Conservation (phyloP, 306 rosid species). For the Castanopsis chinensis region DNA sequence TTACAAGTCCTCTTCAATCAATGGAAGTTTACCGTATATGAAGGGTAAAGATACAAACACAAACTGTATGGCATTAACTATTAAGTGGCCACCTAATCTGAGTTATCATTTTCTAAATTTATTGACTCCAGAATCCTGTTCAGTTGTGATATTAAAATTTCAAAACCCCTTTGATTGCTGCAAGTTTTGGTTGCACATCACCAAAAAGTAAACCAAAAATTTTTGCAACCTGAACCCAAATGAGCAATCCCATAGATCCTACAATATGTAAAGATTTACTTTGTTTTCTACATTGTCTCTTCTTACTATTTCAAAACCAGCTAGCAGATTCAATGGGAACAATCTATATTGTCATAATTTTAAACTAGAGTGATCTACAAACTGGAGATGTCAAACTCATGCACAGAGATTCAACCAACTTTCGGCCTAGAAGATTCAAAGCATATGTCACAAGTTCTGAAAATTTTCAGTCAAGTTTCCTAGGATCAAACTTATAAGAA, state of each 20-base stretch:
- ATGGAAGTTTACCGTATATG: neutral
- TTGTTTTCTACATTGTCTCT: neutral
- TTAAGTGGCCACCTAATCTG: neutral
- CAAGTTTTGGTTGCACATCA: neutral
- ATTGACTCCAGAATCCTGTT: neutral
- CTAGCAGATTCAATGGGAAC: constrained; percentile 2
- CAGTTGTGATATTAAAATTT: neutral
- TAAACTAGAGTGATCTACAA: neutral
- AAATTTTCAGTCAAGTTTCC: neutral
- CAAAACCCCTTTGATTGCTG: neutral
- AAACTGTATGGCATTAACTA: neutral
- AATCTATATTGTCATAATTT: constrained; percentile 2
- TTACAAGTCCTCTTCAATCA: neutral
- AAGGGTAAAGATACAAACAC: neutral
- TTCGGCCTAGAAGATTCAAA: neutral
- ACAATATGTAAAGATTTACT: neutral
- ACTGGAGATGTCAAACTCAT: constrained; percentile 2
- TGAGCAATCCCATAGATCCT: neutral
- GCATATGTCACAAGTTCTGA: neutral
- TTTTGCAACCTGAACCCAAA: neutral
- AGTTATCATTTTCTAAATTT: neutral
- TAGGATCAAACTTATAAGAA: constrained; percentile 9
- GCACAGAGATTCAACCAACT: neutral
- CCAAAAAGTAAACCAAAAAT: neutral
- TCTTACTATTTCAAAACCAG: neutral